phyloP scores from a whole-genome alignment of 1,284 basidiomycete species.

The Trametes hirsuta region DNA sequence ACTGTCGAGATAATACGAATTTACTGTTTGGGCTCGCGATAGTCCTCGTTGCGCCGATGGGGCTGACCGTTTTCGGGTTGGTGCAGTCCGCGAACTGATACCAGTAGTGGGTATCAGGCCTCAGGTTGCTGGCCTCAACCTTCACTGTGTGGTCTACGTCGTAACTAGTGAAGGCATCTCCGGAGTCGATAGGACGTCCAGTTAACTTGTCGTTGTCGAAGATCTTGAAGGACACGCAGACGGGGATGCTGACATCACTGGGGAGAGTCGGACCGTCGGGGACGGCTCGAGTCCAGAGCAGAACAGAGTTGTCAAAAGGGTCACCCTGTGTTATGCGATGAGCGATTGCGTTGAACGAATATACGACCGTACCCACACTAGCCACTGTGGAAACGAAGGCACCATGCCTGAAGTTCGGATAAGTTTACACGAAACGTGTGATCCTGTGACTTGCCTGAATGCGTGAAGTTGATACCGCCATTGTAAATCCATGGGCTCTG shows the following conservation, averaged over 20 bases:
- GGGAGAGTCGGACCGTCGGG: conserved; percentile 42
- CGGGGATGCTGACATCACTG: conserved; percentile 54
- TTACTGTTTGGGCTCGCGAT: conserved; percentile 49
- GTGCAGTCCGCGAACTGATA: conserved; percentile 65
- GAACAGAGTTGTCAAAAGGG: conserved; percentile 59
- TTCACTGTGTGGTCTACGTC: conserved; percentile 72
- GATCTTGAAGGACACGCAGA: conserved; percentile 60
- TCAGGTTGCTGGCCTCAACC: conserved; percentile 57
- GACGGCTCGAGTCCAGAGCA: conserved; percentile 65
- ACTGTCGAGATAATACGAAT: conserved; percentile 14
- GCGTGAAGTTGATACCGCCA: conserved; percentile 59
- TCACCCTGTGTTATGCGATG: conserved; percentile 47
- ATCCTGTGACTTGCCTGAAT: conserved; percentile 43
- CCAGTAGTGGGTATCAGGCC: conserved; percentile 61
- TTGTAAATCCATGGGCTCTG: conserved; percentile 57
- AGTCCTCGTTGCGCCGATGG: conserved; percentile 54
- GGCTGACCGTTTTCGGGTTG: conserved; percentile 47
- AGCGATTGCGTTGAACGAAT: neutral
- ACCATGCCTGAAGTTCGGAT: neutral
- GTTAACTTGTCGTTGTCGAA: conserved; percentile 41
- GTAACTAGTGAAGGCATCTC: conserved; percentile 59
- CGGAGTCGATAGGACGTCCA: conserved; percentile 47
- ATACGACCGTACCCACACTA: conserved; percentile 25
- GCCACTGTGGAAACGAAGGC: conserved; percentile 37
- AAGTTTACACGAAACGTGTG: neutral